Conservation (phyloP, 108 stramenopile species). For the Discostella stelligeroides region DNA sequence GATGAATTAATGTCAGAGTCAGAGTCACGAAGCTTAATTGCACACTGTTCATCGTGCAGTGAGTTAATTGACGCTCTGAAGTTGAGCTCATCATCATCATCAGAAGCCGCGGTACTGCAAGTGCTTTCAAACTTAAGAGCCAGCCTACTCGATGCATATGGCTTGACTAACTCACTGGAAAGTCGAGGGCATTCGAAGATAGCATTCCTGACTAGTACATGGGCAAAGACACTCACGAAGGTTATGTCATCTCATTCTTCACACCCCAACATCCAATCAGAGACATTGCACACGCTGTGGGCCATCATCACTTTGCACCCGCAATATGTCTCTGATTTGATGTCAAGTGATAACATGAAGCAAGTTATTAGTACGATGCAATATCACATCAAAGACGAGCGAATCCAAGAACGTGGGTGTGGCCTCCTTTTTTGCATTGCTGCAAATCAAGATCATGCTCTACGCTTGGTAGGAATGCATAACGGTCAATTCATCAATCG, state of each 20-base stretch:
- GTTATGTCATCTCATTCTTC: constrained; percentile 11
- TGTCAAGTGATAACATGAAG: constrained; percentile 7
- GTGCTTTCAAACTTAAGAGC: neutral
- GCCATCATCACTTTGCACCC: constrained; percentile 5
- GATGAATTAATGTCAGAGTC: constrained; percentile 13
- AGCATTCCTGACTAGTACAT: constrained; percentile 1
- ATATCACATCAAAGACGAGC: constrained; percentile 6
- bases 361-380: constrained; percentile 10
- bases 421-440: constrained; percentile 14
- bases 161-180: neutral
- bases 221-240: constrained; percentile 14
- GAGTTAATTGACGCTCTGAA: constrained; percentile 7
- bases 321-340: constrained; percentile 7
- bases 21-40: constrained; percentile 1
- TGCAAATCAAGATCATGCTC: constrained; percentile 12
- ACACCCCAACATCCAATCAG: constrained; percentile 5
- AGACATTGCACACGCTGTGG: constrained; percentile 12
- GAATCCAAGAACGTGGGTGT: constrained; percentile 17
- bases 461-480: constrained; percentile 12
- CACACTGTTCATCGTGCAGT: neutral
- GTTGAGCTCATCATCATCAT: neutral
- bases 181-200: neutral
- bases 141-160: constrained; percentile 4
- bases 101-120: neutral
- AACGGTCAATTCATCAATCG: constrained; percentile 33